Evolutionary conservation across 192 early-diverging fungal species (phyloP).

Genomic region (Podila horticola): DNA sequence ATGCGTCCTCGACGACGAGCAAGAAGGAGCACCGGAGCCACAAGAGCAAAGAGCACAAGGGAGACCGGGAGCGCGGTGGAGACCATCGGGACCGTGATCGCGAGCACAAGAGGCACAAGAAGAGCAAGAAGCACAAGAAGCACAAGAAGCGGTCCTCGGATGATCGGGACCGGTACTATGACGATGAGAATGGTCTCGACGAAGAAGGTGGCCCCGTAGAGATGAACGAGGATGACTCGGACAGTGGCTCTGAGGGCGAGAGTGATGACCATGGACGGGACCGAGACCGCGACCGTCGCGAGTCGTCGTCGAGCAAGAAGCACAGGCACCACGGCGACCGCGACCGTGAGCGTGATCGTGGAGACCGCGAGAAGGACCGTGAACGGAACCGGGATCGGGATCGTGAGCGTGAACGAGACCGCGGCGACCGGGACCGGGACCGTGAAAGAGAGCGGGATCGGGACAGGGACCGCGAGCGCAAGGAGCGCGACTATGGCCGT

Average conservation of each 20-base stretch:
- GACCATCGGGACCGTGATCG: constrained; percentile 4
- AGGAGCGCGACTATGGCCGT: constrained; percentile 10
- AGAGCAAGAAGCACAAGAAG: constrained; percentile 50
- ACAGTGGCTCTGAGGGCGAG: constrained; percentile 12
- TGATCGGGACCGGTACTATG: constrained; percentile 17
- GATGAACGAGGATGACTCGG: neutral
- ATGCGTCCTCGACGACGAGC: constrained; percentile 20
- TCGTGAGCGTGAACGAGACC: neutral
- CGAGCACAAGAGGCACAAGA: constrained; percentile 46
- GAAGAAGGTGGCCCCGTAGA: neutral
- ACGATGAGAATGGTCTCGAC: constrained; percentile 8
- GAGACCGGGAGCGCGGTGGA: neutral
- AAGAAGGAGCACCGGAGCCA: constrained; percentile 29
- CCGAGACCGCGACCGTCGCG: neutral
- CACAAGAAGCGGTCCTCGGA: constrained; percentile 51
- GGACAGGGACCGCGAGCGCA: constrained; percentile 11
- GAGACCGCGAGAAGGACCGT: constrained; percentile 10
- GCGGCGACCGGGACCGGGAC: no score
- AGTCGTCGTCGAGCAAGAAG: constrained; percentile 12
- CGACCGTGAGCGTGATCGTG: constrained; percentile 7
- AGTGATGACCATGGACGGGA: neutral
- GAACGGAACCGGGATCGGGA: constrained; percentile 12
- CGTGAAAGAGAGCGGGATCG: neutral
- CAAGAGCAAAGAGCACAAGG: constrained; percentile 15
- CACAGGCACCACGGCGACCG: neutral